Conservation (phyloP, 2,329 filamentous ascomycete genomes). For the Lachnellula occidentalis region DNA sequence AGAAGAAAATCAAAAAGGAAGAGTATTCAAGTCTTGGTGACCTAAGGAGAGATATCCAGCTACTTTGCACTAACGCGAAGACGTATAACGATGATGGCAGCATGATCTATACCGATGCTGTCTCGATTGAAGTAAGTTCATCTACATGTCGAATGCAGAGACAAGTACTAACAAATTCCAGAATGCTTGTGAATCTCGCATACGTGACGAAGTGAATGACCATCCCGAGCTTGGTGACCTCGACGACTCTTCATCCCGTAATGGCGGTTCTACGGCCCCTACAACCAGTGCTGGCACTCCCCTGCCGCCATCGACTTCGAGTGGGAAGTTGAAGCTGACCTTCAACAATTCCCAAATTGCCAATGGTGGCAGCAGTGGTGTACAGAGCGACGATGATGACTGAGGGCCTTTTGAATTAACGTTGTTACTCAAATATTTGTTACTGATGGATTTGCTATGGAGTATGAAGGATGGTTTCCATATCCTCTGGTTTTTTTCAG, state of each 20-base stretch:
- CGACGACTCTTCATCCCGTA: constrained; percentile 35
- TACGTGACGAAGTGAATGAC: constrained; percentile 48
- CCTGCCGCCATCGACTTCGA: constrained; percentile 43
- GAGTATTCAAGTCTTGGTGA: constrained; percentile 80
- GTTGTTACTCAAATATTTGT: background rate
- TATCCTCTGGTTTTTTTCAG: background rate
- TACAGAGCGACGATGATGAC: constrained; percentile 50
- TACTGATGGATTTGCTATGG: constrained; percentile 8
- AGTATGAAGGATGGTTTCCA: constrained; percentile 10
- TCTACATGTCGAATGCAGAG: background rate
- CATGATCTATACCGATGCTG: constrained; percentile 85
- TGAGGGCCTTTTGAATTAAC: constrained; percentile 6
- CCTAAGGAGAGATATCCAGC: constrained; percentile 73
- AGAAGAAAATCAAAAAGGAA: constrained; percentile 91
- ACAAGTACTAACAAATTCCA: constrained; percentile 35
- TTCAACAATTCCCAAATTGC: constrained; percentile 39
- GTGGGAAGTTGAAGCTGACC: constrained; percentile 61
- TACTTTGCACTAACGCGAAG: constrained; percentile 85
- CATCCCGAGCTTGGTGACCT: constrained; percentile 52
- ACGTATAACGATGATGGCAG: constrained; percentile 97
- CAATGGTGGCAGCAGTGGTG: constrained; percentile 37
- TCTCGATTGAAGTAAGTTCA: constrained; percentile 76
- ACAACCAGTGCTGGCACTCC: constrained; percentile 60
- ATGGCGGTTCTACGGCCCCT: constrained; percentile 38
- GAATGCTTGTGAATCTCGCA: constrained; percentile 52